Base-by-base conservation (phyloP, 2,329 filamentous ascomycete genomes). In the Penicillium carneum region DNA sequence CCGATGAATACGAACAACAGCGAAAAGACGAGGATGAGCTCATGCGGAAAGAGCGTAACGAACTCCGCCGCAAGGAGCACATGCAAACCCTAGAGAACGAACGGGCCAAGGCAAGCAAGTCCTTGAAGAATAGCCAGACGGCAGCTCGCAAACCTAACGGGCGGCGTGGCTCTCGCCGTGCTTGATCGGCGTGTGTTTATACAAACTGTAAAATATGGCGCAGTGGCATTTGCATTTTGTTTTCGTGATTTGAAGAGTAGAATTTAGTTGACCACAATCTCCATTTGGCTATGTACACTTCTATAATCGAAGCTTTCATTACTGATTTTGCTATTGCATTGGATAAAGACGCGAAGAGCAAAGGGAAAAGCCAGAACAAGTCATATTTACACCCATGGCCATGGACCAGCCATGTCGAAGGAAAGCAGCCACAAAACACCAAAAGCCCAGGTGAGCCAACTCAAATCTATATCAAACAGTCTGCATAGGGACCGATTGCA, bases 11-110 rank as follows among this genome's bases (percentile, higher is more conserved):
- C 33, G 74, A 77, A 51, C 58, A 67, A 41, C 69, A 67, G 39
- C 66, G 72, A 29, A 67, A 56, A 26, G 67, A 72, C 14, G 68
- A 74, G 36, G 67, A 75, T 33, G 64, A 69, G 10, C 66, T 61
- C 41, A 75, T 74, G 57, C 74, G 76, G 45, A 73, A 77, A 54
- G 69, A 77, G 59, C 70, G 72, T 16, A 79, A 77, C 34, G 73
- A 77, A 52, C 70, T 75, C 18, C 72, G 71, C 7, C 68, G 73
- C 45, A 61, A 69, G 31, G 66, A 72, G 23, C 66, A 76, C 52
- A 45, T 71, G 63, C 53, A 58, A 59, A 57, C 66, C 18, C 56
- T 75, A 23, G 66, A 67, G 54, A 57, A 60, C 29, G 63, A 75
- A 63, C 63, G 66, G 34, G 59, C 70, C 55, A 72, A 71, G 63